Evolutionary conservation across 2,329 filamentous ascomycete species (phyloP).

Genomic region (Plectosphaerella cucumerina): DNA sequence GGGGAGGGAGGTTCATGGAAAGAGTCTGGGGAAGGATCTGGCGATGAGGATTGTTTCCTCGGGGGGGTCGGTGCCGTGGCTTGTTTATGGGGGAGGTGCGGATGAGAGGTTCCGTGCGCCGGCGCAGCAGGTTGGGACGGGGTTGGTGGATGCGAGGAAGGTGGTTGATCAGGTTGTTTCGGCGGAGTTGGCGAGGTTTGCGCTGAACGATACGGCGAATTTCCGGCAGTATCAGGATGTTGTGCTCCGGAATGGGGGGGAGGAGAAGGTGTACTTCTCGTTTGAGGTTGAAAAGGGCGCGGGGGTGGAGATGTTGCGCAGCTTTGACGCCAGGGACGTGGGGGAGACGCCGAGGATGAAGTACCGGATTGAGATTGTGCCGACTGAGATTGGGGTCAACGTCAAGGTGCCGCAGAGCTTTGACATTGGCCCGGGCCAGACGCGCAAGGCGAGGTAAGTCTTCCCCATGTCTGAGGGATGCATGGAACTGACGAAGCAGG

Average conservation of each 20-base stretch:
- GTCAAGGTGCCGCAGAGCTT: slow-evolving; percentile 12
- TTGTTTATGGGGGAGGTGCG: not conserved
- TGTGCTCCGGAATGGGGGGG: slow-evolving; percentile 1
- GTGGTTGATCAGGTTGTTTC: slow-evolving; percentile 26
- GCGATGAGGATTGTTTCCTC: slow-evolving; percentile 26
- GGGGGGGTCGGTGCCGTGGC: slow-evolving; percentile 18
- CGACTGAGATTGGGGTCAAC: slow-evolving; percentile 10
- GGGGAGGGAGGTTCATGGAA: slow-evolving; percentile 23
- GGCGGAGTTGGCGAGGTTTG: slow-evolving; percentile 28
- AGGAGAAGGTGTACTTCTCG: slow-evolving; percentile 1
- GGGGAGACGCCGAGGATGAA: slow-evolving; percentile 5
- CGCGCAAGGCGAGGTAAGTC: slow-evolving; percentile 6
- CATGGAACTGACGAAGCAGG: not conserved
- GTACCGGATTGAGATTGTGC: slow-evolving; percentile 12
- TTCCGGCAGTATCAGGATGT: slow-evolving; percentile 17
- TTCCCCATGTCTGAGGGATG: too few species aligned
- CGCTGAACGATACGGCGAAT: slow-evolving; percentile 37
- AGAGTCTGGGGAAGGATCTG: slow-evolving; percentile 25
- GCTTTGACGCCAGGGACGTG: slow-evolving; percentile 7
- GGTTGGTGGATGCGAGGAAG: slow-evolving; percentile 33
- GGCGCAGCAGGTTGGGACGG: slow-evolving; percentile 33
- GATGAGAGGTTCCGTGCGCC: slow-evolving; percentile 18
- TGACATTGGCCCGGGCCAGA: slow-evolving; percentile 4
- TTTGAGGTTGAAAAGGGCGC: slow-evolving; percentile 10
- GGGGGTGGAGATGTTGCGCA: slow-evolving; percentile 16